A percentile compares a stretch with the other conserved stretches of the same genome.
phyloP scores from a whole-genome alignment of 164 flowering plant genomes.

The Euptelea pleiosperma region DNA sequence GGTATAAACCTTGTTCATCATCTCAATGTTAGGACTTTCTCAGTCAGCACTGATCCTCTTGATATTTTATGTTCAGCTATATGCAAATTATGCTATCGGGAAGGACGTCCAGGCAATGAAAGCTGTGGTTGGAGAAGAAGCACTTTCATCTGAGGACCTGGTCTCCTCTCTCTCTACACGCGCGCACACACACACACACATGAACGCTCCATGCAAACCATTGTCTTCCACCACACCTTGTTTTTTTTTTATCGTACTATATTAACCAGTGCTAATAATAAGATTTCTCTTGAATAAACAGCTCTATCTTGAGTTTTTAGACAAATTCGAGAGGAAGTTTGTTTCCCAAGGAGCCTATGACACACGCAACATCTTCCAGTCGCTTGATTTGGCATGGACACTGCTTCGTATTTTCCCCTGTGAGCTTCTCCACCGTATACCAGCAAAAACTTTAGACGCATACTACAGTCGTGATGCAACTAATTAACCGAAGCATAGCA shows the following conservation, averaged over 20 bases:
- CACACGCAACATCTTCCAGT: conserved; percentile 87
- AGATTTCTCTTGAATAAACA: conserved; percentile 24
- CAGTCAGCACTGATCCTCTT: background rate
- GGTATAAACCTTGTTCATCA: background rate
- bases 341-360: conserved; percentile 84
- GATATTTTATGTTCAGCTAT: conserved; percentile 44
- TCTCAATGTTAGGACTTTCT: background rate
- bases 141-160: conserved; percentile 97
- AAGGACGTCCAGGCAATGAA: conserved; percentile 99
- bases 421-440: conserved; percentile 97
- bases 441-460: conserved; percentile 88
- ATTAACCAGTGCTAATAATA: background rate
- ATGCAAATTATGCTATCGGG: conserved; percentile 99
- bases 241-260: background rate
- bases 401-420: conserved; percentile 94
- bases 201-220: too few relatives aligned
- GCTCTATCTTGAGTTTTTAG: conserved; percentile 92
- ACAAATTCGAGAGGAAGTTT: conserved; percentile 93
- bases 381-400: conserved; percentile 97
- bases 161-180: conserved; percentile 35
- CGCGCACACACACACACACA: background rate
- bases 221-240: too few relatives aligned
- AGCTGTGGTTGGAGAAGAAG: conserved; percentile 99
- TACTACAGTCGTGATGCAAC: conserved; percentile 65
- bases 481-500: conserved; percentile 20